phyloP scores from a whole-genome alignment of 371 early-diverging fungal genomes.

The Chytridium lagenaria region DNA sequence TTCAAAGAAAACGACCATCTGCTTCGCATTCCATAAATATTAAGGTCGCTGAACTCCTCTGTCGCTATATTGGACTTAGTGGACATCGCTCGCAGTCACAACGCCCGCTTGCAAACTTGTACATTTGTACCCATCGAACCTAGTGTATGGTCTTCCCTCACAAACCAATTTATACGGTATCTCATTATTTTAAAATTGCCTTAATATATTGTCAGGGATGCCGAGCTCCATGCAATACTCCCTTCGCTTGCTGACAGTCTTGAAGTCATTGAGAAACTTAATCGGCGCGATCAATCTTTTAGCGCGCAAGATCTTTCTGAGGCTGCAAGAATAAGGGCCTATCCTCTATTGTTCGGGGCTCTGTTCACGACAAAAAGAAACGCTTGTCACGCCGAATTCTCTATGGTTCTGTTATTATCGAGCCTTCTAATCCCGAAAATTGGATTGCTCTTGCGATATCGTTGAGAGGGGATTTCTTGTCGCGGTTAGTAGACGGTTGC shows the following conservation, averaged over 20 bases:
- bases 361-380: not conserved
- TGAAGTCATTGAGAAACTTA: not conserved
- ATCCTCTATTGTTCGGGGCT: not conserved
- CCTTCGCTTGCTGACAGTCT: not conserved
- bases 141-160: not conserved
- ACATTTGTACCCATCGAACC: not conserved
- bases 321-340: not conserved
- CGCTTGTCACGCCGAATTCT: not conserved
- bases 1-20: not conserved
- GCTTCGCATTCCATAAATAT: not conserved
- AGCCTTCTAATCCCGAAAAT: not conserved
- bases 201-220: not conserved
- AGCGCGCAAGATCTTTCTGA: not conserved
- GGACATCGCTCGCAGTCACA: not conserved
- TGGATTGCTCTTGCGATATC: conserved; percentile 1
- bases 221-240: not conserved
- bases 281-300: not conserved
- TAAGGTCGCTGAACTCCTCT: not conserved
- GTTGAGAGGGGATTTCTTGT: not conserved
- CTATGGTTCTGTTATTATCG: not conserved
- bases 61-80: not conserved
- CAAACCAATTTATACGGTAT: not conserved
- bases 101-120: not conserved
- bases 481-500: not conserved
- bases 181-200: not conserved